phyloP scores from a whole-genome alignment of 2,329 filamentous ascomycete genomes.

The Fusarium denticulatum region DNA sequence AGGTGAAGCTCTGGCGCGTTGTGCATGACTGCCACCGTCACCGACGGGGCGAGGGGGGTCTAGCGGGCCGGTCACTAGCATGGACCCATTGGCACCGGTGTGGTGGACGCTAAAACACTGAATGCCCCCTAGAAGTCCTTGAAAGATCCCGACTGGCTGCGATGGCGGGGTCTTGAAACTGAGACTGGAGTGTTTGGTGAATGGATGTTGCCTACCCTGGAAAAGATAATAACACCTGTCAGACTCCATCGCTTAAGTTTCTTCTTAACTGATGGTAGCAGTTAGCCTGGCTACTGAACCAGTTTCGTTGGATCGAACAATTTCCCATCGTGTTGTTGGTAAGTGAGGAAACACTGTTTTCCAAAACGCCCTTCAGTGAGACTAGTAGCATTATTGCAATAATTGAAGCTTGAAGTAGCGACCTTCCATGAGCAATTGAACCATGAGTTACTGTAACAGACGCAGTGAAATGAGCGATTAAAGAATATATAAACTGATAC shows the following conservation, averaged over 20 bases:
- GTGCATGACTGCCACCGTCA: neutral
- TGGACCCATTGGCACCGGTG: slow-evolving; percentile 19
- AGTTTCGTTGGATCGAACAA: neutral
- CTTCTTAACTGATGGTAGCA: too few species aligned
- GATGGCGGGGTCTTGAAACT: neutral
- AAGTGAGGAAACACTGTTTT: too few species aligned
- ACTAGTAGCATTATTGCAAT: rapidly evolving
- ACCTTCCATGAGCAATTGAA: neutral
- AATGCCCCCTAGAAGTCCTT: slow-evolving; percentile 9
- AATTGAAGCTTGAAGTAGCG: rapidly evolving
- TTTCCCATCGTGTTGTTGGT: neutral
- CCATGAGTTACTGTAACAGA: neutral
- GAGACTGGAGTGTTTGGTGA: neutral
- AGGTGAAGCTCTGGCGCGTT: slow-evolving; percentile 27
- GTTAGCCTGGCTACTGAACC: neutral
- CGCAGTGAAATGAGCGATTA: too few species aligned
- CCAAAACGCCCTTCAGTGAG: neutral
- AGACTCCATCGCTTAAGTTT: neutral
- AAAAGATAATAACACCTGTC: neutral
- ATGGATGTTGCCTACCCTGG: neutral
- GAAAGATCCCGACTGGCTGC: slow-evolving; percentile 16
- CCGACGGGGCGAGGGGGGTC: slow-evolving; percentile 28
- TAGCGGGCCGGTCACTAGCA: slow-evolving; percentile 33
- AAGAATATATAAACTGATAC: rapidly evolving
- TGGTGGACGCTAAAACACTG: slow-evolving; percentile 37